These are phyloP conservation scores for Didymella pomorum DNA, from an alignment of 2,329 filamentous ascomycete genomes.

Conservation along the genomic window DNA sequence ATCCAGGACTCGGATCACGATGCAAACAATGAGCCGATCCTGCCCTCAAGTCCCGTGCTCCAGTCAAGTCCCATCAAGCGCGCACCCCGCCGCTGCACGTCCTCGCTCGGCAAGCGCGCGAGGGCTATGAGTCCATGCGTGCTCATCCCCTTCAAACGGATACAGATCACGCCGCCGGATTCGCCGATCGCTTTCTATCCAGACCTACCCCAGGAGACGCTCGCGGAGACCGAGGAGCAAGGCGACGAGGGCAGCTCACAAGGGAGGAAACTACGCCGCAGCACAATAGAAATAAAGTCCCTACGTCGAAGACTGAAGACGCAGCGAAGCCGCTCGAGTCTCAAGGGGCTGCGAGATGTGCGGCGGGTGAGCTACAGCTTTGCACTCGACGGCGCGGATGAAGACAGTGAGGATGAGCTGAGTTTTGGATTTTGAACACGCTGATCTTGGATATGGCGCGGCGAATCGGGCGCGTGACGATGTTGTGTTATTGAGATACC, in stretches of 20 bases:
- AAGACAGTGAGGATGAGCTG: slow-evolving; percentile 14
- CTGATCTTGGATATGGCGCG: neutral
- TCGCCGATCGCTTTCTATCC: slow-evolving; percentile 29
- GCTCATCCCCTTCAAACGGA: slow-evolving; percentile 35
- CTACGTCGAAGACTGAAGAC: slow-evolving; percentile 13
- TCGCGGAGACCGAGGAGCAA: neutral
- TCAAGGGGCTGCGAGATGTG: slow-evolving; percentile 29
- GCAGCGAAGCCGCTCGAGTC: slow-evolving; percentile 25
- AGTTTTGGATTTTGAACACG: slow-evolving; percentile 11
- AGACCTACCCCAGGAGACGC: slow-evolving; percentile 24
- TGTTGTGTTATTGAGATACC: slow-evolving; percentile 2
- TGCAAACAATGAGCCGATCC: slow-evolving; percentile 25
- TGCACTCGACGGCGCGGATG: neutral
- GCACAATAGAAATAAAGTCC: slow-evolving; percentile 20
- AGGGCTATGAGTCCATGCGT: slow-evolving; percentile 39
- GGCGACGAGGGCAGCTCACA: too few species aligned
- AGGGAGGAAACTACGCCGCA: slow-evolving; percentile 2
- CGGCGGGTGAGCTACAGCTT: slow-evolving; percentile 26
- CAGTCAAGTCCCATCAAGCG: slow-evolving; percentile 29
- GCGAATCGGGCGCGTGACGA: too few species aligned
- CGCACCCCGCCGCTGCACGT: neutral
- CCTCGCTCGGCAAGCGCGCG: slow-evolving; percentile 33
- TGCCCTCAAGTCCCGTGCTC: slow-evolving; percentile 41
- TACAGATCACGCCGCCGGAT: slow-evolving; percentile 27
- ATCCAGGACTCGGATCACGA: slow-evolving; percentile 12